Evolutionary conservation across 2,329 filamentous ascomycete species (phyloP), one percentile per base, ranked within the genome.

Genomic region (Scedosporium boydii): DNA sequence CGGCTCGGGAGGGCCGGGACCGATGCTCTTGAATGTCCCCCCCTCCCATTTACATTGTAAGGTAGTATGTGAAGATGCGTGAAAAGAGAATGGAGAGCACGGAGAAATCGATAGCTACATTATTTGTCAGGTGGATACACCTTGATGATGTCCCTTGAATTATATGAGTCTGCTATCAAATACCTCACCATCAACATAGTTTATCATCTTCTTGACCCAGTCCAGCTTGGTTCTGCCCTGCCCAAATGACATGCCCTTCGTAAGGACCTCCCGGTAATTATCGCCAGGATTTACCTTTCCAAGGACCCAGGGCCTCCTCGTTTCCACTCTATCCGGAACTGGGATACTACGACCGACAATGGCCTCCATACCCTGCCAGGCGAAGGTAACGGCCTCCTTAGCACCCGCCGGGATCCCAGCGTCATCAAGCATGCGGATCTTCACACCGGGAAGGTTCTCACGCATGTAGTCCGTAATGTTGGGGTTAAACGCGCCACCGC

Each of bases 351-450:
- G 75, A 6, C 81, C 82, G 0, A 84, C 77, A 16, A 86, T 69
- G 1, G 82, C 80, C 68, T 86, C 82, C 77, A 87, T 81, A 2
- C 78, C 83, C 70, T 85, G 82, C 78, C 81, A 84, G 3, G 84
- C 83, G 68, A 86, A 85, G 4, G 67, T 70, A 42, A 71, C 66
- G 29, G 82, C 82, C 68, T 87, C 83, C 69, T 86, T 86, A 2
- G 83, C 83, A 41, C 78, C 80, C 1, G 73, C 80, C 0, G 82
- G 80, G 58, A 87, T 77, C 4, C 83, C 83, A 2, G 82, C 81
- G 58, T 81, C 81, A 65, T 86, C 82, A 6, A 86, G 73, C 76
- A 82, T 81, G 61, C 77, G 72, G 55, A 86, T 81, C 44, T 73
- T 75, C 2, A 78, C 77, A 44, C 75, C 72, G 14, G 78, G 82